Base-by-base conservation (phyloP, 306 rosid species). In the Gastrolobium bilobum region DNA sequence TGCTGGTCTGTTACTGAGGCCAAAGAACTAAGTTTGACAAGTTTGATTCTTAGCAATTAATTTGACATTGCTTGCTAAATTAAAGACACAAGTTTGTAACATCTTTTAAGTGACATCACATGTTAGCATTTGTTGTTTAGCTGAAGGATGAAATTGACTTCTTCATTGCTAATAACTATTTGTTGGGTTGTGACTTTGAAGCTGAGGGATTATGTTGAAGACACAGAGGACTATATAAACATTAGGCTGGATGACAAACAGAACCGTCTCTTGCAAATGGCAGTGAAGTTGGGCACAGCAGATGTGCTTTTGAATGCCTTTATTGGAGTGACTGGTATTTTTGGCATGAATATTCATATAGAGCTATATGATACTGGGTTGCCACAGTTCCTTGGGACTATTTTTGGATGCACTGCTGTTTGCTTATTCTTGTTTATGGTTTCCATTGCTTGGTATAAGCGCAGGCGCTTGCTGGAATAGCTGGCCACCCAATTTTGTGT, bases 181-280 rank as follows among this genome's bases (percentile, higher is more conserved):
- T 31, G 60, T 20, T 29, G 56, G 62, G 62, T 66, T 79, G 70
- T 67, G 15, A 2, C 35, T 34, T 71, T 71, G 80, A 79, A 93
- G 97, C 84, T 94, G 84, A 80, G 88, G 64, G 98, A 94, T 81
- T 91, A 94, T 2, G 97, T 90, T 0, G 98, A 91, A 15, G 97
- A 91, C 87, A 94, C 98, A 0, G 98, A 94, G 77, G 98, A 94
- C 75, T 94, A 91, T 80, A 91, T 94, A 81, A 91, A 94, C 88
- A 90, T 89, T 4, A 94, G 89, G 93, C 83, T 94, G 90, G 96
- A 94, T 84, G 98, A 94, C 86, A 87, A 90, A 71, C 97, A 91
- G 87, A 91, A 94, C 79, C 90, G 87, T 64, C 92, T 94, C 50
- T 87, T 94, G 37, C 94, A 90, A 78, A 90, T 88, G 88, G 96